Base-by-base conservation (phyloP, 2,329 filamentous ascomycete genomes). In the Fusarium multiceps region DNA sequence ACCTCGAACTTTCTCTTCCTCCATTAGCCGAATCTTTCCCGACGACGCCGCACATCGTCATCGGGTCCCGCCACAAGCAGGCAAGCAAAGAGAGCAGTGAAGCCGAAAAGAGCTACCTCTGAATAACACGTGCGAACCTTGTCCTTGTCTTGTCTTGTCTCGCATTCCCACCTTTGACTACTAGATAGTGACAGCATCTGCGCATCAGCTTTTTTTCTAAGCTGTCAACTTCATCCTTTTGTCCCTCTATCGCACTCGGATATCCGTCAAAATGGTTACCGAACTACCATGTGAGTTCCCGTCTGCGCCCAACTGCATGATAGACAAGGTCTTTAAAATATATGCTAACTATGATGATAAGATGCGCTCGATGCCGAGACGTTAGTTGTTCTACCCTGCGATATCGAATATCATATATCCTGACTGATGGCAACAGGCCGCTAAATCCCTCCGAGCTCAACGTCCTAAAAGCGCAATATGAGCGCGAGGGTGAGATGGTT, bases 321-420 rank as follows among this genome's bases (percentile, higher is more conserved):
- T 55, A 28, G 23, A 42, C 23, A 27, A 53, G 14, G 30, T 23
- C 18, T 37, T 42, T 7, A 20, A 18, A 14, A 27, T 27, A 20
- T 45, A 23, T 57, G 55, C 68, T 74, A n/a, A 75, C 55, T 41
- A 10, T 40, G 57, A 40, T 43, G 40, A 16, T 62, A 62, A 98
- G 96, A 98, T 86, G 96, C 96, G 77, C 94, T 97, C 74, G 96
- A 99, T 83, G 96, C 96, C 76, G 96, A 99, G 85, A 97, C 92
- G 93, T 95, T 77, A 77, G 86, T 81, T 37, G 45, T 21, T 13
- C 43, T 40, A 21, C 32, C 20, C 49, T 46, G 40, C 27, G 23
- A 43, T 40, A 21, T 28, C 23, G 48, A 23, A 27, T 51, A 56
- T 37, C 53, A 41, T 37, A 55, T 58, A 41, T 55, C 53, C 53